phyloP scores from a whole-genome alignment of 495 filamentous ascomycete genomes.

The Hyaloscypha bicolor region DNA sequence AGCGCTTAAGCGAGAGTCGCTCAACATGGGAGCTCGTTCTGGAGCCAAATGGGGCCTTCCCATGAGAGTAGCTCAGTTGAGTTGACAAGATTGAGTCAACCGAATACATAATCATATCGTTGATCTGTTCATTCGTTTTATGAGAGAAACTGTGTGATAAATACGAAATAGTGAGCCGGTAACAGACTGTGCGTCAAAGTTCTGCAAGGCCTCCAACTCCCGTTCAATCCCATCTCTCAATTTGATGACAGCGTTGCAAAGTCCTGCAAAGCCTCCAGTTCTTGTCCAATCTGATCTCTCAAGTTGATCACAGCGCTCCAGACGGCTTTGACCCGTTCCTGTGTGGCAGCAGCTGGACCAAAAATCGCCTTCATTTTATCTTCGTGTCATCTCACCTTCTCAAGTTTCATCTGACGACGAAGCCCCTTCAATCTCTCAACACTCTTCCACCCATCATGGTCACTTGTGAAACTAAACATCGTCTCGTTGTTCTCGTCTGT shows the following conservation, averaged over 20 bases:
- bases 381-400: conserved; percentile 24
- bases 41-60: too few species aligned
- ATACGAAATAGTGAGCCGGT: too few species aligned
- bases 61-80: too few species aligned
- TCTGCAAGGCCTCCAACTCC: too few species aligned
- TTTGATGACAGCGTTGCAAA: background rate
- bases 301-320: conserved; percentile 22
- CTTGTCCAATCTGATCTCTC: conserved; percentile 7
- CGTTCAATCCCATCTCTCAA: too few species aligned
- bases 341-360: background rate
- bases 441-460: background rate
- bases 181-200: too few species aligned
- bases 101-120: too few species aligned
- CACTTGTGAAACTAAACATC: background rate
- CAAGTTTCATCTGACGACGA: conserved; percentile 22
- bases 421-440: background rate
- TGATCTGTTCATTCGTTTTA: too few species aligned
- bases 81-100: too few species aligned
- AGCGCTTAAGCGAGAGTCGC: too few species aligned
- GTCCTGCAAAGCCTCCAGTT: background rate
- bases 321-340: conserved; percentile 15
- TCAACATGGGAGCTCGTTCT: too few species aligned
- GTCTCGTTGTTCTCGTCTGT: background rate
- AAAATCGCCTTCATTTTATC: conserved; percentile 18
- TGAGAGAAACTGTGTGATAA: too few species aligned